phyloP scores from a whole-genome alignment of 2,329 filamentous ascomycete genomes.

The Epichloe festucae region DNA sequence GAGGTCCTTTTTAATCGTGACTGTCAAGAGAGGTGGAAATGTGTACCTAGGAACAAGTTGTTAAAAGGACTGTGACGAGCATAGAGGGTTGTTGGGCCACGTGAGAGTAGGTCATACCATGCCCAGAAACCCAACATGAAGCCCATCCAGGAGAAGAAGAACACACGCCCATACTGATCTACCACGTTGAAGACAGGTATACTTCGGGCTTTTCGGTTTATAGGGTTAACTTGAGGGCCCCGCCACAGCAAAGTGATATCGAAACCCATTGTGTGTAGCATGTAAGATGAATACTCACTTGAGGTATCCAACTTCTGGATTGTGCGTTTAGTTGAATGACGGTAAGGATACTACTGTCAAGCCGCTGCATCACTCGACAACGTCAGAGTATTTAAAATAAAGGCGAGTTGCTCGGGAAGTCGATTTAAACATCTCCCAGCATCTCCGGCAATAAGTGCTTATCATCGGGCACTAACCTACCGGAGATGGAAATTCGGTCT shows the following conservation, averaged over 20 bases:
- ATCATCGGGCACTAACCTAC: conserved; percentile 1
- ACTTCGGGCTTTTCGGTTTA: conserved; percentile 70
- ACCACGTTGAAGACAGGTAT: conserved; percentile 68
- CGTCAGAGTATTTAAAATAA: not conserved
- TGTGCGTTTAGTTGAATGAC: not conserved
- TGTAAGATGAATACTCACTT: not conserved
- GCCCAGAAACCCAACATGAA: conserved; percentile 85
- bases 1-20: conserved; percentile 71
- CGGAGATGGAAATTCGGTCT: not conserved
- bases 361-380: not conserved
- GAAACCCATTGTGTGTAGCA: conserved; percentile 14
- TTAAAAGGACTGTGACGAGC: too few species aligned
- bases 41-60: conserved; percentile 45
- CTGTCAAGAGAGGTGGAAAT: conserved; percentile 67
- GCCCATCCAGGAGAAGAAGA: conserved; percentile 80
- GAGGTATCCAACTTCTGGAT: not conserved
- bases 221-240: conserved; percentile 62
- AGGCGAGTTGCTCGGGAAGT: not conserved
- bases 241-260: conserved; percentile 18
- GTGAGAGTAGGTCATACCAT: conserved; percentile 34
- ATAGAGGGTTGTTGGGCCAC: too few species aligned
- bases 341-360: not conserved
- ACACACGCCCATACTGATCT: conserved; percentile 72
- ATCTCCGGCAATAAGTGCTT: conserved; percentile 5
- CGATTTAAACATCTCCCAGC: not conserved